These are phyloP conservation scores for Linum lewisii DNA, from an alignment of 345 rosid genomes.

Conservation along the genomic window DNA sequence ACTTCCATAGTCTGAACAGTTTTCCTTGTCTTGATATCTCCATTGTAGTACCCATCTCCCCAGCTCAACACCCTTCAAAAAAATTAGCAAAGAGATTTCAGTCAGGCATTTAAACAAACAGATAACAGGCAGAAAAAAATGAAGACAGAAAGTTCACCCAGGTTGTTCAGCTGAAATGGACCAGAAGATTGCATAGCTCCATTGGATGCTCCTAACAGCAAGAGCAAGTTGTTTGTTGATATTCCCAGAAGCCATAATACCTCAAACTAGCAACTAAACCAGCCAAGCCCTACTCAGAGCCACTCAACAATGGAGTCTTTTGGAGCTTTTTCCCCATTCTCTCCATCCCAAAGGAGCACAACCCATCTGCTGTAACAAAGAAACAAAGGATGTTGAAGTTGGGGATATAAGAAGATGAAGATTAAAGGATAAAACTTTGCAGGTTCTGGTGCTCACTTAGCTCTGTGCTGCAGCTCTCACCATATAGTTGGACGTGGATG, in stretches of 20 bases:
- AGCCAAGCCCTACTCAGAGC: slow-evolving; percentile 9
- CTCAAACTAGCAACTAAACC: slow-evolving; percentile 2
- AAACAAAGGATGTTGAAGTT: too few relatives aligned
- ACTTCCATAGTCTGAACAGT: slow-evolving; percentile 69
- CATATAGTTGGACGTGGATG: neutral
- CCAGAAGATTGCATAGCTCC: slow-evolving; percentile 98
- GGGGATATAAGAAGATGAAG: too few relatives aligned
- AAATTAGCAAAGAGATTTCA: neutral
- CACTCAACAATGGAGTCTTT: neutral
- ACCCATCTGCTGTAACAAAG: too few relatives aligned
- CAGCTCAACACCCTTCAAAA: slow-evolving; percentile 63
- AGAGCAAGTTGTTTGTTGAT: slow-evolving; percentile 73
- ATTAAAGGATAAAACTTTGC: too few relatives aligned
- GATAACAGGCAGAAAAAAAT: neutral
- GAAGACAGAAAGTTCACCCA: slow-evolving; percentile 42
- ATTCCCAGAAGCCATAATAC: slow-evolving; percentile 32
- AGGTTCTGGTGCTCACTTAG: too few relatives aligned
- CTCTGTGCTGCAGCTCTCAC: neutral
- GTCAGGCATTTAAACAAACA: slow-evolving; percentile 1
- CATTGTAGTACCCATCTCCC: slow-evolving; percentile 94
- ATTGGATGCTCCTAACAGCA: slow-evolving; percentile 71
- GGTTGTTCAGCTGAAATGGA: slow-evolving; percentile 62
- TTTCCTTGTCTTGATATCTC: slow-evolving; percentile 92
- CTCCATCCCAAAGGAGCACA: slow-evolving; percentile 1
- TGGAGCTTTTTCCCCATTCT: neutral